Evolutionary conservation across 2,329 filamentous ascomycete species (phyloP).

Genomic region (Ciborinia camelliae): DNA sequence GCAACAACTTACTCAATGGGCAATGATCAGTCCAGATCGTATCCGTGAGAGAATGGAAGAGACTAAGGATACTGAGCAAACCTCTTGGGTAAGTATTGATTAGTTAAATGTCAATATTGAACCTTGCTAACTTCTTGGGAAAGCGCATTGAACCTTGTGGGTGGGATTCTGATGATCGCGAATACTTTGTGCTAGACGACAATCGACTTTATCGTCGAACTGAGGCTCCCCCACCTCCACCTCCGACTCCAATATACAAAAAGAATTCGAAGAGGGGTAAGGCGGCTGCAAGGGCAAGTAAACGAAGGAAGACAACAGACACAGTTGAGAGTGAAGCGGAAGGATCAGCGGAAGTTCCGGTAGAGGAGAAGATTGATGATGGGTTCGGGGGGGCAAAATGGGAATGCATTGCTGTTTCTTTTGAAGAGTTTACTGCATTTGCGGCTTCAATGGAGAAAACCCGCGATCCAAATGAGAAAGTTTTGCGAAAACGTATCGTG

Average conservation of each 20-base stretch:
- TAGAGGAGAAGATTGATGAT: slow-evolving; percentile 52
- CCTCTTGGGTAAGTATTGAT: slow-evolving; percentile 63
- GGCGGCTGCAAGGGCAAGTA: slow-evolving; percentile 63
- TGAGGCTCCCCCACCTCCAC: slow-evolving; percentile 62
- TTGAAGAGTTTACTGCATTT: slow-evolving; percentile 72
- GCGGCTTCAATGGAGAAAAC: slow-evolving; percentile 69
- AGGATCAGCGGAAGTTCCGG: slow-evolving; percentile 40
- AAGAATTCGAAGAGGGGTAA: slow-evolving; percentile 64
- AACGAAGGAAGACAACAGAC: slow-evolving; percentile 62
- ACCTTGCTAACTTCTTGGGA: slow-evolving; percentile 21
- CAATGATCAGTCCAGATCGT: slow-evolving; percentile 80
- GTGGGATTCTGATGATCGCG: slow-evolving; percentile 82
- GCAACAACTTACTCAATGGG: slow-evolving; percentile 86
- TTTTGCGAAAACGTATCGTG: slow-evolving; percentile 66
- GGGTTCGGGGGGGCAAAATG: slow-evolving; percentile 75
- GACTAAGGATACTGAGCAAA: slow-evolving; percentile 75
- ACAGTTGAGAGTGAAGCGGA: slow-evolving; percentile 41
- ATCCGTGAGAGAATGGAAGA: slow-evolving; percentile 84
- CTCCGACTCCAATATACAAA: slow-evolving; percentile 57
- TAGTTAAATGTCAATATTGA: neutral
- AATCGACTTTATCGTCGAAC: slow-evolving; percentile 87
- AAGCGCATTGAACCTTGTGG: slow-evolving; percentile 78
- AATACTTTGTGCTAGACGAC: slow-evolving; percentile 89
- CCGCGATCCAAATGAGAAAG: slow-evolving; percentile 80
- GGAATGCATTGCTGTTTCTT: slow-evolving; percentile 84